Evolutionary conservation across 2,329 filamentous ascomycete genomes (phyloP).

Genomic region (Huntiella abstrusa): DNA sequence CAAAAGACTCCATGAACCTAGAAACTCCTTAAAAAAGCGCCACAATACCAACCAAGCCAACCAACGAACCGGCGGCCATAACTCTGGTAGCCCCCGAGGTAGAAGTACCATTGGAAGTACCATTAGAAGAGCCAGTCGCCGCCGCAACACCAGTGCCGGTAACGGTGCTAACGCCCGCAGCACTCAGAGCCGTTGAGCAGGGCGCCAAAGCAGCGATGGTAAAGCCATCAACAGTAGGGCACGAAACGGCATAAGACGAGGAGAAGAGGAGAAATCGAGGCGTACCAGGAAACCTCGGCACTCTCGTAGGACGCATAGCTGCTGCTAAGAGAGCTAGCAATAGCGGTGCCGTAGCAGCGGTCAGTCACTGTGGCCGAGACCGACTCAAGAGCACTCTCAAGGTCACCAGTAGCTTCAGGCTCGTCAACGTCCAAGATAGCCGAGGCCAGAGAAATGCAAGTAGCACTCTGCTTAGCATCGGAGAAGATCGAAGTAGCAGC

Average conservation of each 20-base stretch:
- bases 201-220: constrained; percentile 1
- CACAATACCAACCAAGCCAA: constrained; percentile 16
- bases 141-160: neutral
- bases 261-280: constrained; percentile 14
- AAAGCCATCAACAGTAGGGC: constrained; percentile 6
- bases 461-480: constrained; percentile 5
- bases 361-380: constrained; percentile 15
- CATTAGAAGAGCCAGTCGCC: neutral
- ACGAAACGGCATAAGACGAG: constrained; percentile 2
- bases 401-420: constrained; percentile 8
- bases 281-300: constrained; percentile 18
- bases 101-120: neutral
- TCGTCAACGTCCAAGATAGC: constrained; percentile 7
- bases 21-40: constrained; percentile 11
- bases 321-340: constrained; percentile 17
- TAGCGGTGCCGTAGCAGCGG: constrained; percentile 18
- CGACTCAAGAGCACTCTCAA: constrained; percentile 13
- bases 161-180: neutral
- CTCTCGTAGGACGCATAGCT: constrained; percentile 19
- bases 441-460: constrained; percentile 9
- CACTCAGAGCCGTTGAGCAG: constrained; percentile 5
- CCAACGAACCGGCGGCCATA: constrained; percentile 14
- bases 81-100: constrained; percentile 5
- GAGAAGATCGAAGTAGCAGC: constrained; percentile 3
- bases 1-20: no score